Evolutionary conservation across 1,139 yeast genomes (phyloP).

Genomic region (Starmera stellimalicola): DNA sequence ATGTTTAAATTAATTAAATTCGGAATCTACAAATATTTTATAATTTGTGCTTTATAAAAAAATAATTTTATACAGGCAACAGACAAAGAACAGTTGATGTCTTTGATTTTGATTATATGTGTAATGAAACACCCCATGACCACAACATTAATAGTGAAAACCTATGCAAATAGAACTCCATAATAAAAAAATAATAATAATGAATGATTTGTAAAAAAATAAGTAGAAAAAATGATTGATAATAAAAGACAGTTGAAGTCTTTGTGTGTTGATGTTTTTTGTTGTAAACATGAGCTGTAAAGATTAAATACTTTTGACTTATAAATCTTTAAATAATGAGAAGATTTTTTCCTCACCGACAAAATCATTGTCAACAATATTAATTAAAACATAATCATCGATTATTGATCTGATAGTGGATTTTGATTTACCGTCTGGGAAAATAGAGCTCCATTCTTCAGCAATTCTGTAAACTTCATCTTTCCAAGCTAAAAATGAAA

Average conservation of each 20-base stretch:
- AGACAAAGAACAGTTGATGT: neutral
- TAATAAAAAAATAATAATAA: neutral
- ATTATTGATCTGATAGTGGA: conserved; percentile 41
- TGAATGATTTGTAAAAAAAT: neutral
- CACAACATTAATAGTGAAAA: neutral
- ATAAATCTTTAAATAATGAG: conserved; percentile 22
- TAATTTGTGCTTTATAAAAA: too few species aligned
- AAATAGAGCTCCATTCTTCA: conserved; percentile 67
- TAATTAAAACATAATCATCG: conserved; percentile 63
- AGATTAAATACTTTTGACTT: too few species aligned
- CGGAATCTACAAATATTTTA: too few species aligned
- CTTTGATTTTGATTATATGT: too few species aligned
- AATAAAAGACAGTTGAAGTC: neutral
- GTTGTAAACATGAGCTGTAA: neutral
- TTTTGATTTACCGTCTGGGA: conserved; percentile 29
- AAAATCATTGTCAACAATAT: conserved; percentile 84
- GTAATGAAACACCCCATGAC: too few species aligned
- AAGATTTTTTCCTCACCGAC: conserved; percentile 42
- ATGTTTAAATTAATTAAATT: too few species aligned
- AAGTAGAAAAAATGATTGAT: neutral
- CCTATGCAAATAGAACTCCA: neutral
- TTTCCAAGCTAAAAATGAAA: conserved; percentile 90
- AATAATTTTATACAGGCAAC: neutral
- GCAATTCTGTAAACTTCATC: conserved; percentile 86
- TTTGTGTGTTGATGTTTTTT: neutral